These are phyloP conservation scores for Scleroderma citrinum DNA, from an alignment of 768 basidiomycete species.

Conservation along the genomic window DNA sequence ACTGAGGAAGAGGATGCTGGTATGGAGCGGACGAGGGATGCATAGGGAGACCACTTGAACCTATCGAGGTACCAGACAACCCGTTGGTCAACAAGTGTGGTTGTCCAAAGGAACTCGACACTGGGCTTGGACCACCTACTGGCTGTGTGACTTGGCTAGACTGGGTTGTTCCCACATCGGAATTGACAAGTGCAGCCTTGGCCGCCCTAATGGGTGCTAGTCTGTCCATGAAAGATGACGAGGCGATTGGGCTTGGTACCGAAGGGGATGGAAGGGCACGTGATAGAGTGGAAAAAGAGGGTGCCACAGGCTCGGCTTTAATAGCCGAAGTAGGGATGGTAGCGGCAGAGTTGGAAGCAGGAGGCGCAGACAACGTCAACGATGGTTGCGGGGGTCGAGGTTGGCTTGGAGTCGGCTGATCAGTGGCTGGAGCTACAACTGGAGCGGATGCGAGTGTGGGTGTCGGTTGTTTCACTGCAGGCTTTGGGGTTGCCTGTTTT, in stretches of 20 bases:
- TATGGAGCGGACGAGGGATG: no score
- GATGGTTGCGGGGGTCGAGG: neutral
- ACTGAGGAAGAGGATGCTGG: no score
- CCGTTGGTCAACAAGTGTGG: neutral
- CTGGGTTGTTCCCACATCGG: neutral
- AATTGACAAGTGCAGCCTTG: constrained; percentile 18
- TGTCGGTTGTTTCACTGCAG: neutral
- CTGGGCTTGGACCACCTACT: neutral
- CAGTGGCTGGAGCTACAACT: neutral
- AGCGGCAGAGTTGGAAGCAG: neutral
- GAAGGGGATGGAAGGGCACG: neutral
- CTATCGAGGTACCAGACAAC: neutral
- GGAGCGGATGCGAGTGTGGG: neutral
- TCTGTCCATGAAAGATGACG: constrained; percentile 15
- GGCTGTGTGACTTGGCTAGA: neutral
- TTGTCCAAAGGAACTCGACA: neutral
- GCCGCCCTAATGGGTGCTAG: constrained; percentile 30
- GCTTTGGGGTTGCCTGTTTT: neutral
- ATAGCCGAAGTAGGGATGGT: neutral
- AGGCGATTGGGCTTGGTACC: constrained; percentile 6
- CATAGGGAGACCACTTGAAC: neutral
- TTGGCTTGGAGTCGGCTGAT: neutral
- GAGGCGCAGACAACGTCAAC: neutral
- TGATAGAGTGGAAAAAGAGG: neutral
- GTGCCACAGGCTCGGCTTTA: constrained; percentile 14